These are phyloP conservation scores for Fusarium sp. DNA, from an alignment of 2,329 filamentous ascomycete genomes.

Conservation along the genomic window DNA sequence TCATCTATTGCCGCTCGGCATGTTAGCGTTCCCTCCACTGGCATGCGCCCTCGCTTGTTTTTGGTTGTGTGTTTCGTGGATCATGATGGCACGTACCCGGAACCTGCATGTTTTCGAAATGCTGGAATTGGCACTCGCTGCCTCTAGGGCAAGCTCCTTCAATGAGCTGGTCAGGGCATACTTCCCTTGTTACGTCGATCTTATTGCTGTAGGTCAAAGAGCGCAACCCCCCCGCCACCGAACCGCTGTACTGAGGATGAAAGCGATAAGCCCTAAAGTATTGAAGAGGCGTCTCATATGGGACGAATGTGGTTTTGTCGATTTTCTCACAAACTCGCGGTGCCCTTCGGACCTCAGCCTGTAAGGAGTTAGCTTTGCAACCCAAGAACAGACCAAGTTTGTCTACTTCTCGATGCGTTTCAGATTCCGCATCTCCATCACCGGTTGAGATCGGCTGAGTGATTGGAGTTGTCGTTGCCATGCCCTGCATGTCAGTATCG, in stretches of 20 bases:
- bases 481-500: constrained; percentile 41
- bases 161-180: constrained; percentile 81
- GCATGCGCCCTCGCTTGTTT: constrained; percentile 33
- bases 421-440: constrained; percentile 36
- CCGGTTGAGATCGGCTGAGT: constrained; percentile 47
- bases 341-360: constrained; percentile 27
- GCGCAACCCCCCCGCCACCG: constrained; percentile 79
- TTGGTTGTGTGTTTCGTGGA: constrained; percentile 24
- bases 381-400: constrained; percentile 38
- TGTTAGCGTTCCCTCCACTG: constrained; percentile 60
- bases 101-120: constrained; percentile 66
- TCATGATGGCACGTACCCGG: constrained; percentile 49
- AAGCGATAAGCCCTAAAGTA: constrained; percentile 91
- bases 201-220: constrained; percentile 94
- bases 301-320: constrained; percentile 48
- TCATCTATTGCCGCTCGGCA: constrained; percentile 65
- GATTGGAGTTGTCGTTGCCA: constrained; percentile 33
- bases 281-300: constrained; percentile 86
- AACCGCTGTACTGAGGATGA: constrained; percentile 77
- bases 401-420: constrained; percentile 56
- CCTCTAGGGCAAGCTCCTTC: constrained; percentile 78
- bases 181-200: constrained; percentile 77
- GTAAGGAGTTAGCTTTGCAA: constrained; percentile 31
- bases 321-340: constrained; percentile 1
- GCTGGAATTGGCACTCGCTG: constrained; percentile 77